Conservation (phyloP, 2,329 filamentous ascomycete genomes). For the Cladosporium phlei region DNA sequence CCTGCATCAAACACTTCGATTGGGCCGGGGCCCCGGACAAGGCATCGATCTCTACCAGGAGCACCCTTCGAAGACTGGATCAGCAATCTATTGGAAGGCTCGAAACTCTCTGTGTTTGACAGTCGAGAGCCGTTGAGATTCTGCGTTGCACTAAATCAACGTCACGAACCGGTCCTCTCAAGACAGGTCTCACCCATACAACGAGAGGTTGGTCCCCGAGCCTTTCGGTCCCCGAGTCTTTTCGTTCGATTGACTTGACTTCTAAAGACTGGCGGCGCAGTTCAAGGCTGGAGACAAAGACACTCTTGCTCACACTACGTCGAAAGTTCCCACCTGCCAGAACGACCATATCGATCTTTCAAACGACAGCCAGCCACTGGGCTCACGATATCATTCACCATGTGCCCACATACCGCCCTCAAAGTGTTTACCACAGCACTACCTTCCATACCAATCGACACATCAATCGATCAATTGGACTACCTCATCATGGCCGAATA, state of each 20-base stretch:
- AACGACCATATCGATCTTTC: background rate
- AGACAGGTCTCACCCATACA: constrained; percentile 12
- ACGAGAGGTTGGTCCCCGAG: constrained; percentile 8
- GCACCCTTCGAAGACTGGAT: too few species aligned
- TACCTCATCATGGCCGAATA: constrained; percentile 1
- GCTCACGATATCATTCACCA: constrained; percentile 1
- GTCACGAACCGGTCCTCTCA: constrained; percentile 9
- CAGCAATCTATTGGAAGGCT: too few species aligned
- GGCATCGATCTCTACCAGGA: too few species aligned
- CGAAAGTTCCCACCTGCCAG: background rate
- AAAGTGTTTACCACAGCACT: background rate
- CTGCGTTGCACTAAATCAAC: constrained; percentile 3
- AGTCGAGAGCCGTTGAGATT: background rate
- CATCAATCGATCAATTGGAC: constrained; percentile 3
- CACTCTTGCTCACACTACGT: constrained; percentile 6
- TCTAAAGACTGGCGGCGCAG: constrained; percentile 6
- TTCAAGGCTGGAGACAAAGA: constrained; percentile 9
- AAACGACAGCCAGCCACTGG: constrained; percentile 6
- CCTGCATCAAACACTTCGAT: too few species aligned
- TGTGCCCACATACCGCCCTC: background rate
- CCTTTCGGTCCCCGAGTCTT: too few species aligned
- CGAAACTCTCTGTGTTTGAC: too few species aligned
- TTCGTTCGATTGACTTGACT: background rate
- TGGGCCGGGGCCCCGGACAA: too few species aligned
- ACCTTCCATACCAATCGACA: constrained; percentile 1